A percentile compares a stretch with the other conserved stretches of the same genome.
These are phyloP conservation scores for Hawksworthiomyces lignivorus DNA, from an alignment of 2,329 filamentous ascomycete genomes.

Conservation along the genomic window DNA sequence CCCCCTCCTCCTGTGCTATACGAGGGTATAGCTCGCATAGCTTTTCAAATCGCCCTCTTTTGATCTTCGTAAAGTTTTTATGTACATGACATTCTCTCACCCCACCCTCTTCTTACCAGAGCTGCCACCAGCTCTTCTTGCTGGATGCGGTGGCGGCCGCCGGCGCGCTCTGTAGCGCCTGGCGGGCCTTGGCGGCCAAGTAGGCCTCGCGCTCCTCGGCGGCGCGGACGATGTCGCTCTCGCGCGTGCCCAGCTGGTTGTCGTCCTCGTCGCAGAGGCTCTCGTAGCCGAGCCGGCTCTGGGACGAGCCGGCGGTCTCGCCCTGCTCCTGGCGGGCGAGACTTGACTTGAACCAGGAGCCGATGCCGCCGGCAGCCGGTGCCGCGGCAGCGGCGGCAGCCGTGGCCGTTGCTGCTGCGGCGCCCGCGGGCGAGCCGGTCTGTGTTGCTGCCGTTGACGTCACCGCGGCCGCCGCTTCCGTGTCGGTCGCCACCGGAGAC, in stretches of 20 bases:
- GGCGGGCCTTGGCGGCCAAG: constrained; percentile 32
- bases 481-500: constrained; percentile 16
- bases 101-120: constrained; percentile 4
- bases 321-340: constrained; percentile 30
- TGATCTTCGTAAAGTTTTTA: too few relatives aligned
- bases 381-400: not conserved
- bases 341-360: constrained; percentile 30
- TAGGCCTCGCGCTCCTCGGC: constrained; percentile 25
- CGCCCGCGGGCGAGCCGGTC: too few relatives aligned
- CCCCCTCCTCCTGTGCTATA: too few relatives aligned
- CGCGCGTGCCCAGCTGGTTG: constrained; percentile 20
- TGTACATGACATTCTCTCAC: too few relatives aligned
- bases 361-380: constrained; percentile 13
- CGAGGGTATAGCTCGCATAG: too few relatives aligned
- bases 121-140: constrained; percentile 39
- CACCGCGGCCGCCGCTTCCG: constrained; percentile 14
- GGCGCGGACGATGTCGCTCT: constrained; percentile 23
- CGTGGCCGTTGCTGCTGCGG: not conserved
- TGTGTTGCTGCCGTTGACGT: constrained; percentile 3
- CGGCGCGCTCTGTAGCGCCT: constrained; percentile 24
- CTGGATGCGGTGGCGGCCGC: constrained; percentile 2
- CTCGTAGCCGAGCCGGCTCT: constrained; percentile 24
- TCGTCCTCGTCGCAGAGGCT: constrained; percentile 27
- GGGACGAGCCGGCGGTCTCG: constrained; percentile 15
- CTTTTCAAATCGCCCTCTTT: too few relatives aligned